Base-by-base conservation (phyloP, 192 early-diverging fungal species). In the Coemansia sp. region DNA sequence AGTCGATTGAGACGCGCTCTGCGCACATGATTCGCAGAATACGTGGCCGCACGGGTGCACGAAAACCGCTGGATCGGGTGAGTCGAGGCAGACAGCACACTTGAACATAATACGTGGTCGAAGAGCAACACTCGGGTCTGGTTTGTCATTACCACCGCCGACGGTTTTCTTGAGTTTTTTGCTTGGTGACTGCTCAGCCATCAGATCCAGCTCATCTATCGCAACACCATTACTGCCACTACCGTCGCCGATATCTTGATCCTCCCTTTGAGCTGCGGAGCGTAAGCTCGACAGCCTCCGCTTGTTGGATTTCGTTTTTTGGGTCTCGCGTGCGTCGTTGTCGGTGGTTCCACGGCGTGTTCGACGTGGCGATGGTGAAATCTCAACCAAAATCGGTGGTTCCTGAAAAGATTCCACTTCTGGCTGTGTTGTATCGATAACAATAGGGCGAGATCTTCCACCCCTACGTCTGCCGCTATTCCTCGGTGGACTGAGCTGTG, bases 31-130 rank as follows among this genome's bases (percentile, higher is more conserved):
- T 38, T 77, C 74, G 39, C 74, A 77, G 33, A 77, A 77, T 4
- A 77, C 67, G 43, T 77, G 74, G 15, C 74, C 74, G 54, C 74
- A 77, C 48, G 74, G 67, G 24, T 77, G 64, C 23, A 67, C 52
- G 56, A 67, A 77, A 21, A 77, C 74, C 6, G 74, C 74, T 4
- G 74, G 74, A 22, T 77, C 68, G 8, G 74, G 74, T 42, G 40
- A 48, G 39, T 77, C 74, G 54, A 77, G 39, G 15, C 74, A 77
- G 24, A 77, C 68, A 0, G 74, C 67, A 27, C 74, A 77, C 48
- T 77, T 77, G 59, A 77, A 77, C 68, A 71, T 49, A 14, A 66
- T 57, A 2, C 67, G 67, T 13, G 65, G 53, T 37, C 65, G 59
- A 7, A 7, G 27, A 5, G 27, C 27, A 30, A 7, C 27, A 30